Percentiles rank a stretch among this genome's conserved stretches.
Evolutionary conservation across 139 green algal species (phyloP).

Genomic region (Micractinium conductrix): DNA sequence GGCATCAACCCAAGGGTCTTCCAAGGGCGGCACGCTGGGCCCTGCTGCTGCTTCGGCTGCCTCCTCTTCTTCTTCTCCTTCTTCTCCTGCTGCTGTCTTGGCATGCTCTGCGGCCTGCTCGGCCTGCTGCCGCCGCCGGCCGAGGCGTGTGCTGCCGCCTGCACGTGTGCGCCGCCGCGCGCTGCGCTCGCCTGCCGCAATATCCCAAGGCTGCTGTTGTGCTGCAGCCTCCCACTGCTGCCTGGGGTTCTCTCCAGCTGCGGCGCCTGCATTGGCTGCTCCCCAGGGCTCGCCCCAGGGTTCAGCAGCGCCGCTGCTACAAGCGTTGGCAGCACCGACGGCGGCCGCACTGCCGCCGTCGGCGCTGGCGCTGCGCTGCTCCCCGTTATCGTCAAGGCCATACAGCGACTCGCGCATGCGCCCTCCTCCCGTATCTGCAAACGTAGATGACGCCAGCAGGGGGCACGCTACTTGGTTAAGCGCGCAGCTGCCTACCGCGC

Average conservation of each 20-base stretch:
- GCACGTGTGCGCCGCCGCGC: neutral
- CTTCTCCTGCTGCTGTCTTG: neutral
- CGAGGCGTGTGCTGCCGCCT: neutral
- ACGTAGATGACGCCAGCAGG: neutral
- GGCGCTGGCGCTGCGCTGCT: neutral
- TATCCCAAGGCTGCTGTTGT: too few species aligned
- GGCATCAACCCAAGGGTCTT: neutral
- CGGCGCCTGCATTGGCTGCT: neutral
- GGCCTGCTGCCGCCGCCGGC: neutral
- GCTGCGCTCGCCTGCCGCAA: neutral
- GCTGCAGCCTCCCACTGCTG: conserved; percentile 5
- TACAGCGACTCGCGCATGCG: conserved; percentile 41
- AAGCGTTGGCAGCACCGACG: neutral
- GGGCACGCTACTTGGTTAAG: neutral
- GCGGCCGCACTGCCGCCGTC: neutral
- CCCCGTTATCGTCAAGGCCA: conserved; percentile 22
- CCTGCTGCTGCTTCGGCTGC: neutral
- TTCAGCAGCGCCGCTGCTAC: too few species aligned
- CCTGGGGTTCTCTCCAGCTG: neutral
- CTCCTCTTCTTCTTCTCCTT: neutral
- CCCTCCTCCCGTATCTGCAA: neutral
- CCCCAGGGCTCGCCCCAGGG: too few species aligned
- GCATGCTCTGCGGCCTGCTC: neutral
- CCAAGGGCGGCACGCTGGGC: neutral
- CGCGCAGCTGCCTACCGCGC: too few species aligned